Conservation (phyloP, 768 basidiomycete species). For the Trametes elegans region DNA sequence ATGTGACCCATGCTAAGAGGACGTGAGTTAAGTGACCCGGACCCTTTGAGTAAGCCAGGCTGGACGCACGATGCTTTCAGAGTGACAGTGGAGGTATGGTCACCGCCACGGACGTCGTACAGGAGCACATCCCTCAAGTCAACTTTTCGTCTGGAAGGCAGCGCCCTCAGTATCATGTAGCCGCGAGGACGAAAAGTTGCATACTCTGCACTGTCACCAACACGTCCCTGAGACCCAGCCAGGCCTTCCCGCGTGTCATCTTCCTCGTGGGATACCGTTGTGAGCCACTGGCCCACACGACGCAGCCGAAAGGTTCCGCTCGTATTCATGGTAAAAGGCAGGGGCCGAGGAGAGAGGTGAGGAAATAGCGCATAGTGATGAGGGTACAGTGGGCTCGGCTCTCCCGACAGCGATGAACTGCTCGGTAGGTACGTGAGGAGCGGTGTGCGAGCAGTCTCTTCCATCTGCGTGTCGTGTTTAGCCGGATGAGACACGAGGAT, state of each 20-base stretch:
- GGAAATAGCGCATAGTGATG: constrained; percentile 65
- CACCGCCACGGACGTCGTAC: not conserved
- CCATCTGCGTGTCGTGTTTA: not conserved
- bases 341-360: constrained; percentile 48
- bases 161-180: not conserved
- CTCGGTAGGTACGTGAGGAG: constrained; percentile 24
- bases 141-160: constrained; percentile 3
- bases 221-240: constrained; percentile 31
- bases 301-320: constrained; percentile 56
- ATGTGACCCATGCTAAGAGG: constrained; percentile 56
- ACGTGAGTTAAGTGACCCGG: not conserved
- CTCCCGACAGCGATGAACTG: not conserved
- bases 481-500: not conserved
- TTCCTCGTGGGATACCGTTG: constrained; percentile 34
- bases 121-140: constrained; percentile 16
- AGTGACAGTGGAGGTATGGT: not conserved
- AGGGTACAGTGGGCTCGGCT: constrained; percentile 25
- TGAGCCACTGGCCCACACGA: constrained; percentile 61
- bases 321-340: constrained; percentile 46
- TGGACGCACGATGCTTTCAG: constrained; percentile 28
- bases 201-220: constrained; percentile 40
- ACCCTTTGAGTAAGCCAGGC: not conserved
- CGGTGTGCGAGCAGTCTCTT: constrained; percentile 2
- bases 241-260: constrained; percentile 39
- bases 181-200: not conserved